Percentiles rank a stretch among this genome's conserved stretches.
Conservation (phyloP, 2,329 filamentous ascomycete genomes). For the Pseudogymnoascus sp. region DNA sequence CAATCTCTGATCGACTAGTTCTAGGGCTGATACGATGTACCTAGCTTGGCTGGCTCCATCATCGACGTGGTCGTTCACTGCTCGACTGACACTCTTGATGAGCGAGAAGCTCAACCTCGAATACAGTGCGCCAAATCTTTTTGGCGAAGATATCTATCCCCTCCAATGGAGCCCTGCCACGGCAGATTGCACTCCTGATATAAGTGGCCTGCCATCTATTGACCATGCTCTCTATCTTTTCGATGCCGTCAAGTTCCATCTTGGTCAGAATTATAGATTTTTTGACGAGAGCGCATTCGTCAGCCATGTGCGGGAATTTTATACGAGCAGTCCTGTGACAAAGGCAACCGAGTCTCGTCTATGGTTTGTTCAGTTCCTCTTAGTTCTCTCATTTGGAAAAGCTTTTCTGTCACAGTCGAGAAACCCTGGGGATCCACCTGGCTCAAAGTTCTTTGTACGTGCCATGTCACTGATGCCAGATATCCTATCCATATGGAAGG, state of each 20-base stretch:
- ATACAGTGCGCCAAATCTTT: constrained; percentile 17
- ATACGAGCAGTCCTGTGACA: constrained; percentile 15
- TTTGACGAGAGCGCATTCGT: constrained; percentile 29
- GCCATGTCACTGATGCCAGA: constrained; percentile 33
- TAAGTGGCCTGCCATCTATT: constrained; percentile 28
- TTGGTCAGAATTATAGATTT: constrained; percentile 30
- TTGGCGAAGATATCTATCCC: constrained; percentile 27
- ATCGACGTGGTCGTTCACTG: constrained; percentile 30
- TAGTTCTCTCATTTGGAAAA: constrained; percentile 21
- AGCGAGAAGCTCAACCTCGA: constrained; percentile 25
- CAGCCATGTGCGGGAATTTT: constrained; percentile 24
- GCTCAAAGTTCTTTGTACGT: constrained; percentile 27
- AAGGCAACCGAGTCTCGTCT: constrained; percentile 20
- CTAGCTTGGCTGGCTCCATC: constrained; percentile 27
- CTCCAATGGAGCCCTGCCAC: constrained; percentile 15
- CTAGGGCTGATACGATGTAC: neutral
- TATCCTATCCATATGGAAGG: constrained; percentile 28
- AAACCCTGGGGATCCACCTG: constrained; percentile 20
- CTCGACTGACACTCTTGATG: constrained; percentile 27
- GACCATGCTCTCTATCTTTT: constrained; percentile 21
- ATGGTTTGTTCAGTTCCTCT: constrained; percentile 24
- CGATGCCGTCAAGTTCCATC: constrained; percentile 31
- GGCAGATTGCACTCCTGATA: constrained; percentile 23
- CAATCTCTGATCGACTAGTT: neutral
- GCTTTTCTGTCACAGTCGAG: constrained; percentile 22